A percentile compares a stretch with the other conserved stretches of the same genome.
Evolutionary conservation across 371 early-diverging fungal genomes (phyloP).

Genomic region (Syncephalastrum contaminatum): DNA sequence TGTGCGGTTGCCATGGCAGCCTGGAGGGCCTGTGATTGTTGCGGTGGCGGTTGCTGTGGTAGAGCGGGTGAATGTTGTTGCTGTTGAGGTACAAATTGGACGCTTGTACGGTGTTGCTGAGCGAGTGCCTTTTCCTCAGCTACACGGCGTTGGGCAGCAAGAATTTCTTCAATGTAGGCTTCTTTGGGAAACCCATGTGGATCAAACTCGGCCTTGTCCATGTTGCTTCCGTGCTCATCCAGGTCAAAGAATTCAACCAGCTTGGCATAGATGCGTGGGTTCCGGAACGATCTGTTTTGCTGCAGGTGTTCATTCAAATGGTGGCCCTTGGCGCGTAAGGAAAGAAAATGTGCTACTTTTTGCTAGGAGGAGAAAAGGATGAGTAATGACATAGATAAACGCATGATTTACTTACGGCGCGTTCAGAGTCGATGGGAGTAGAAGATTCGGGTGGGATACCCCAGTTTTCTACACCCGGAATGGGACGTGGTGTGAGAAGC

Average conservation of each 20-base stretch:
- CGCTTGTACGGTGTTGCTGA: constrained; percentile 30
- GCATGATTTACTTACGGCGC: constrained; percentile 31
- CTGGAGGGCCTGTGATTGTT: constrained; percentile 31
- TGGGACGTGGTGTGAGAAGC: constrained; percentile 32
- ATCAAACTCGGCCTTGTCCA: constrained; percentile 54
- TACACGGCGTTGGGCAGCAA: constrained; percentile 37
- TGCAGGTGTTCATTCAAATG: constrained; percentile 67
- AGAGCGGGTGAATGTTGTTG: constrained; percentile 5
- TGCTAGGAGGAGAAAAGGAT: constrained; percentile 36
- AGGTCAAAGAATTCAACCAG: constrained; percentile 73
- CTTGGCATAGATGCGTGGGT: constrained; percentile 79
- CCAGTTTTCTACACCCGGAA: constrained; percentile 47
- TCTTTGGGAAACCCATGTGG: constrained; percentile 51
- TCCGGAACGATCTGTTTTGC: constrained; percentile 74
- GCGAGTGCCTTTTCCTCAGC: constrained; percentile 41
- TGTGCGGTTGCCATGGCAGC: constrained; percentile 44
- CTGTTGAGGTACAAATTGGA: constrained; percentile 24
- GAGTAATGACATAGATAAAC: neutral
- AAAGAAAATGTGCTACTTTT: constrained; percentile 64
- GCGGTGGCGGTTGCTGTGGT: neutral
- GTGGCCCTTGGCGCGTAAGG: constrained; percentile 48
- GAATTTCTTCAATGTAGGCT: constrained; percentile 54
- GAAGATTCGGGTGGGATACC: constrained; percentile 52
- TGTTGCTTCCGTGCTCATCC: constrained; percentile 72
- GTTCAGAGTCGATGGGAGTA: constrained; percentile 48